These are phyloP conservation scores for Endothia cerciana DNA, from an alignment of 2,329 filamentous ascomycete species.

Conservation along the genomic window DNA sequence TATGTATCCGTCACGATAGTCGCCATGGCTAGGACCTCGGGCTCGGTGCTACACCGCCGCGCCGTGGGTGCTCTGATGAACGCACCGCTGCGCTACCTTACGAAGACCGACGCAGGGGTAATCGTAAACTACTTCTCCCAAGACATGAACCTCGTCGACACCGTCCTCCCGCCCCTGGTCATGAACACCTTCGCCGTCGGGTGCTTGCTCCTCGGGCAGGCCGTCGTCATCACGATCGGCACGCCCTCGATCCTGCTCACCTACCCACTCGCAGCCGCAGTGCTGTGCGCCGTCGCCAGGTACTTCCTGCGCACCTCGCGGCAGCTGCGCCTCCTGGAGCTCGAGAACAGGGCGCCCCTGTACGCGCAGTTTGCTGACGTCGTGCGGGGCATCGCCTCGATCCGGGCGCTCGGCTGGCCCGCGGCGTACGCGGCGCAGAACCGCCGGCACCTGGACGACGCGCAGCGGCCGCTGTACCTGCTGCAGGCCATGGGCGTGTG, in stretches of 20 bases:
- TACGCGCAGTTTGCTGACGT: conserved; percentile 51
- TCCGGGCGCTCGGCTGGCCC: conserved; percentile 56
- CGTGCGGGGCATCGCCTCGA: conserved; percentile 49
- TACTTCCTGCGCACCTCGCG: conserved; percentile 52
- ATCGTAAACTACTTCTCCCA: conserved; percentile 36
- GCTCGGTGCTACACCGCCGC: conserved; percentile 35
- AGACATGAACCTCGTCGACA: conserved; percentile 35
- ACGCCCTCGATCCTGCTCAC: conserved; percentile 39
- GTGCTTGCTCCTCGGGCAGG: conserved; percentile 41
- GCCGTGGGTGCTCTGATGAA: conserved; percentile 39
- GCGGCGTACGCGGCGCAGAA: conserved; percentile 47
- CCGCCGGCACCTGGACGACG: conserved; percentile 48
- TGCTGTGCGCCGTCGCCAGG: conserved; percentile 45
- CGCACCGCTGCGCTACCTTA: conserved; percentile 36
- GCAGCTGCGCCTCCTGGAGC: conserved; percentile 50
- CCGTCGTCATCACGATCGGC: conserved; percentile 45
- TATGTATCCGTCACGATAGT: conserved; percentile 31
- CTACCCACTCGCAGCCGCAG: conserved; percentile 43
- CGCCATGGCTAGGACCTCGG: conserved; percentile 32
- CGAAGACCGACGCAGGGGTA: conserved; percentile 33
- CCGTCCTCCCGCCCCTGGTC: conserved; percentile 29
- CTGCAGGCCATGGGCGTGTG: conserved; percentile 44
- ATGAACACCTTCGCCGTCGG: conserved; percentile 28
- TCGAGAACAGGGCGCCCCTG: conserved; percentile 38
- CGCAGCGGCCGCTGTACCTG: conserved; percentile 56